These are phyloP conservation scores for Nakaseomyces bracarensis DNA, from an alignment of 1,139 yeast species.

Conservation along the genomic window DNA sequence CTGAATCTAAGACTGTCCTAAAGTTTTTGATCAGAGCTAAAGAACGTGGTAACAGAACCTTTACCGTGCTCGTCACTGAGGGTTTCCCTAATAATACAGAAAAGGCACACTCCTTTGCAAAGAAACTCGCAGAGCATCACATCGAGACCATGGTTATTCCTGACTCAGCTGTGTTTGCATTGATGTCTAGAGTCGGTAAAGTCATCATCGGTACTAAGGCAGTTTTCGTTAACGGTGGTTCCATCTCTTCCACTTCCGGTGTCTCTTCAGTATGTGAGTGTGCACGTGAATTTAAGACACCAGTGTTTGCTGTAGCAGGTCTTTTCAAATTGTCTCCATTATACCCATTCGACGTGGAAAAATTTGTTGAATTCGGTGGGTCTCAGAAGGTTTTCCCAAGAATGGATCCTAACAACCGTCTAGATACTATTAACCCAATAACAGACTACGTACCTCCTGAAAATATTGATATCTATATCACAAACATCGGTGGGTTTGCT, in stretches of 20 bases:
- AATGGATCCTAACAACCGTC: conserved; percentile 37
- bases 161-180: conserved; percentile 86
- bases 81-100: conserved; percentile 80
- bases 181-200: conserved; percentile 96
- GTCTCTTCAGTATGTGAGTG: conserved; percentile 91
- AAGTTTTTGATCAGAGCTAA: conserved; percentile 83
- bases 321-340: conserved; percentile 86
- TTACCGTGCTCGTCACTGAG: conserved; percentile 88
- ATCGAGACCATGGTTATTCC: conserved; percentile 89
- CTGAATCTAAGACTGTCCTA: conserved; percentile 80
- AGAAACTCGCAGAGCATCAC: conserved; percentile 70
- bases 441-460: conserved; percentile 92
- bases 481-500: conserved; percentile 93
- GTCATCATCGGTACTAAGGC: conserved; percentile 88
- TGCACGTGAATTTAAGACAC: conserved; percentile 90
- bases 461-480: conserved; percentile 84
- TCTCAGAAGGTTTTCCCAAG: conserved; percentile 39
- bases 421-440: conserved; percentile 85
- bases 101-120: conserved; percentile 71
- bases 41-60: conserved; percentile 62
- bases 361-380: conserved; percentile 87
- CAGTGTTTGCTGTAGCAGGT: conserved; percentile 94
- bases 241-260: conserved; percentile 73
- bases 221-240: conserved; percentile 94
- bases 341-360: conserved; percentile 87